Evolutionary conservation across 257 asterid species (phyloP).

Genomic region (Nicotiana tabacum): DNA sequence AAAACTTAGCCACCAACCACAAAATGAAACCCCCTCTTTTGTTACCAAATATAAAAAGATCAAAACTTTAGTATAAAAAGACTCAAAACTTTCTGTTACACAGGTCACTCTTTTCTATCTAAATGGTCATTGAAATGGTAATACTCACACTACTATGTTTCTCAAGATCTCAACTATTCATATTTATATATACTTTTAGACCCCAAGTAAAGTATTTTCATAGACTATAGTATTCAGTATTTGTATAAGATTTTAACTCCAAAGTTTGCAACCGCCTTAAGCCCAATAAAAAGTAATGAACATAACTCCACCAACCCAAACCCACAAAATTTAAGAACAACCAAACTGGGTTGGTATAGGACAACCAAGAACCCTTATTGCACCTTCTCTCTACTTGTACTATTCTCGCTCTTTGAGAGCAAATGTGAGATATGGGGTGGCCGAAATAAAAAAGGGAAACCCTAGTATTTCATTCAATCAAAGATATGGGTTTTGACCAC

Average conservation of each 20-base stretch:
- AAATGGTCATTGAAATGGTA: not conserved
- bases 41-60: not conserved
- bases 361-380: slow-evolving; percentile 53
- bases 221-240: slow-evolving; percentile 25
- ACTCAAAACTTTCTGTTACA: not conserved
- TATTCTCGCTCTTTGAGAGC: not conserved
- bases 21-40: not conserved
- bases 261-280: slow-evolving; percentile 23
- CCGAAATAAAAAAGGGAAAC: slow-evolving; percentile 20
- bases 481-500: slow-evolving; percentile 38
- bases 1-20: not conserved
- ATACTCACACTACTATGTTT: not conserved
- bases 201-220: not conserved
- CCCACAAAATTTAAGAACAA: slow-evolving; percentile 45
- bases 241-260: slow-evolving; percentile 9
- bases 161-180: slow-evolving; percentile 7
- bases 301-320: slow-evolving; percentile 55
- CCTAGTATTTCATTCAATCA: slow-evolving; percentile 31
- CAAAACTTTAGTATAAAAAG: not conserved
- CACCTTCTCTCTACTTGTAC: slow-evolving; percentile 9
- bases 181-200: not conserved
- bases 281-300: slow-evolving; percentile 20
- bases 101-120: not conserved
- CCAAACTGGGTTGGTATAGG: slow-evolving; percentile 61
- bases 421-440: slow-evolving; percentile 13